Conservation (phyloP, 1,284 basidiomycete genomes). For the Sporisorium reilianum region DNA sequence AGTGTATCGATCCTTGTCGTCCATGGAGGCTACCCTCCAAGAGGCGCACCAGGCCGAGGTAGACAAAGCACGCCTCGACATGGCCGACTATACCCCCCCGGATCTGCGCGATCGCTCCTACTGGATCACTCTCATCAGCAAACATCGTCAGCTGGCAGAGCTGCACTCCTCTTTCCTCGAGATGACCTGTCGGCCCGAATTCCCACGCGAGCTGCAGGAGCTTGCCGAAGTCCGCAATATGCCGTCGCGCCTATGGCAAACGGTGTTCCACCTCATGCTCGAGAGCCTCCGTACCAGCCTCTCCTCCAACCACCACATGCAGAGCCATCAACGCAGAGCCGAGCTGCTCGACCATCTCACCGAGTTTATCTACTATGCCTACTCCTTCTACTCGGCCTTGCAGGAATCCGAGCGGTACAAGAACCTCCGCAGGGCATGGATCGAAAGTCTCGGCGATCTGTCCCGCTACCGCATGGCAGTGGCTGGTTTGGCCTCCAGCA, state of each 20-base stretch:
- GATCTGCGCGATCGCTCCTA: constrained; percentile 43
- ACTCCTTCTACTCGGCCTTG: constrained; percentile 90
- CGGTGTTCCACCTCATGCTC: constrained; percentile 87
- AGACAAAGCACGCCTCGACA: constrained; percentile 18
- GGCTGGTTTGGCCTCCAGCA: constrained; percentile 71
- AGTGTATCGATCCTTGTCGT: constrained; percentile 80
- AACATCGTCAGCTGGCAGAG: constrained; percentile 80
- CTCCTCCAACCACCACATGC: constrained; percentile 71
- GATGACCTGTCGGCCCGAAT: constrained; percentile 84
- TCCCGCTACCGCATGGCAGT: constrained; percentile 94
- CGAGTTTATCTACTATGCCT: constrained; percentile 94
- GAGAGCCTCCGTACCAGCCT: constrained; percentile 86
- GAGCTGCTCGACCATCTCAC: constrained; percentile 78
- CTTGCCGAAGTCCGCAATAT: constrained; percentile 95
- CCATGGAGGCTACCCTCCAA: constrained; percentile 79
- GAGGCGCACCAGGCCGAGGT: constrained; percentile 64
- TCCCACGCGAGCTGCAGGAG: constrained; percentile 86
- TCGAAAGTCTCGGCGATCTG: constrained; percentile 94
- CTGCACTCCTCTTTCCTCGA: constrained; percentile 87
- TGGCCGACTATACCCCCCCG: constrained; percentile 34
- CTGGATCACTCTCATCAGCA: constrained; percentile 50
- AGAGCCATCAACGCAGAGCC: constrained; percentile 20
- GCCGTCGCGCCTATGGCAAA: constrained; percentile 90
- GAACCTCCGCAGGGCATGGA: constrained; percentile 84
- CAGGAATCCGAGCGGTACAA: constrained; percentile 83